Percentiles rank a stretch among this genome's conserved stretches.
These are phyloP conservation scores for Zygosaccharomyces pseudorouxii DNA, from an alignment of 805 yeast species.

Conservation along the genomic window DNA sequence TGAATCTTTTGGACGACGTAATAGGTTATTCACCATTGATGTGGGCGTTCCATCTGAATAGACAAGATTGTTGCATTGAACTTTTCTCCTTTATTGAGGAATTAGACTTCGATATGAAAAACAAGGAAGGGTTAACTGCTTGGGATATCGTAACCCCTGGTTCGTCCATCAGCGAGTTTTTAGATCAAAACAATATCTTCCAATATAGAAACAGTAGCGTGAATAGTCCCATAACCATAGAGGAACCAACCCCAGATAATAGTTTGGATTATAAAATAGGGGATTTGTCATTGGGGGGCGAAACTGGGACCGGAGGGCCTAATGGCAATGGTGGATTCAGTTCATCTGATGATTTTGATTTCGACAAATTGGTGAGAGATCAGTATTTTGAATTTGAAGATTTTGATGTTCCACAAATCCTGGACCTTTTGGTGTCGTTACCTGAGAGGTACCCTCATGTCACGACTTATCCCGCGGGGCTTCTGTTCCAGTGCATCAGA, in stretches of 20 bases:
- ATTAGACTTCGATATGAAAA: conserved; percentile 39
- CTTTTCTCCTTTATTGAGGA: conserved; percentile 64
- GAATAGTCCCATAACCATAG: neutral
- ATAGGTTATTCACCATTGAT: conserved; percentile 64
- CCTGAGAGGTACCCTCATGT: conserved; percentile 50
- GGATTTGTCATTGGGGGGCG: conserved; percentile 24
- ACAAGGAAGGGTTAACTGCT: conserved; percentile 38
- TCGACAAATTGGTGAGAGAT: conserved; percentile 48
- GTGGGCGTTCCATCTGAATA: conserved; percentile 78
- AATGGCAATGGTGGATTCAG: conserved; percentile 10
- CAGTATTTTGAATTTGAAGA: conserved; percentile 62
- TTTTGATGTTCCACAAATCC: conserved; percentile 66
- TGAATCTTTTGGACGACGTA: conserved; percentile 47
- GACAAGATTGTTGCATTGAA: conserved; percentile 48
- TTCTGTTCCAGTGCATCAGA: conserved; percentile 64
- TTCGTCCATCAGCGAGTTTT: conserved; percentile 53
- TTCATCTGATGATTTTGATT: conserved; percentile 43
- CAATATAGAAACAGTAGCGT: conserved; percentile 14
- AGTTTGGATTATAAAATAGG: conserved; percentile 41
- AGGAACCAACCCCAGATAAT: conserved; percentile 13
- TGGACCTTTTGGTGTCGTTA: conserved; percentile 54
- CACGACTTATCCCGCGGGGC: conserved; percentile 58
- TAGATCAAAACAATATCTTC: conserved; percentile 48
- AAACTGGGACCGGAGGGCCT: neutral
- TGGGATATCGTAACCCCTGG: conserved; percentile 54